phyloP scores from a whole-genome alignment of 495 filamentous ascomycete genomes.

The Sordaria brevicollis region DNA sequence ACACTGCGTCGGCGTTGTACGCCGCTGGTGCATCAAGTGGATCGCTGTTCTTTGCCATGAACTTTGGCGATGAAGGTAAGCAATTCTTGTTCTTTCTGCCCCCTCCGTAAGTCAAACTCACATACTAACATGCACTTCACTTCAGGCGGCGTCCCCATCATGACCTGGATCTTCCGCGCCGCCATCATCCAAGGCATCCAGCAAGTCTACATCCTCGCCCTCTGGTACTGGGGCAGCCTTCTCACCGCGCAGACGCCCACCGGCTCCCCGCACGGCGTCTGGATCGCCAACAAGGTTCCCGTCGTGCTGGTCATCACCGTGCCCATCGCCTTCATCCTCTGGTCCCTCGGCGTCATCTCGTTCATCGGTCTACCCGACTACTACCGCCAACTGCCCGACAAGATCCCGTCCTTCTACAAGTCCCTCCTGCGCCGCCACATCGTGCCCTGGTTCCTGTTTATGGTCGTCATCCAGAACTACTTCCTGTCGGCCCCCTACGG shows the following conservation, averaged over 20 bases:
- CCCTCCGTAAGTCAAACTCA: not conserved
- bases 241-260: constrained; percentile 16
- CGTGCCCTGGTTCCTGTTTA: constrained; percentile 48
- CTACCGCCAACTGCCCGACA: constrained; percentile 57
- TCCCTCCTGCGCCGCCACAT: constrained; percentile 48
- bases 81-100: not conserved
- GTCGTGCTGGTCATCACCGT: constrained; percentile 35
- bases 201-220: constrained; percentile 48
- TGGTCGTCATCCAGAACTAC: constrained; percentile 55
- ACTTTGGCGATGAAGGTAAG: constrained; percentile 50
- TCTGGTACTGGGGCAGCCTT: constrained; percentile 53
- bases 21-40: constrained; percentile 48
- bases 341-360: constrained; percentile 37
- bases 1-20: constrained; percentile 49
- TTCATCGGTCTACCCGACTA: constrained; percentile 51
- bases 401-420: constrained; percentile 50
- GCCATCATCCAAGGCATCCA: constrained; percentile 53
- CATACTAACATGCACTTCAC: not conserved
- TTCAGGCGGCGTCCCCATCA: constrained; percentile 41
- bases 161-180: constrained; percentile 54
- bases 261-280: constrained; percentile 1
- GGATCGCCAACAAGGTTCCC: constrained; percentile 19
- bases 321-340: constrained; percentile 42
- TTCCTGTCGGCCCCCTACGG: constrained; percentile 49
- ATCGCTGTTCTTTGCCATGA: constrained; percentile 54